Evolutionary conservation across 1,139 yeast species (phyloP).

Genomic region (Nakaseomyces glabratus): DNA sequence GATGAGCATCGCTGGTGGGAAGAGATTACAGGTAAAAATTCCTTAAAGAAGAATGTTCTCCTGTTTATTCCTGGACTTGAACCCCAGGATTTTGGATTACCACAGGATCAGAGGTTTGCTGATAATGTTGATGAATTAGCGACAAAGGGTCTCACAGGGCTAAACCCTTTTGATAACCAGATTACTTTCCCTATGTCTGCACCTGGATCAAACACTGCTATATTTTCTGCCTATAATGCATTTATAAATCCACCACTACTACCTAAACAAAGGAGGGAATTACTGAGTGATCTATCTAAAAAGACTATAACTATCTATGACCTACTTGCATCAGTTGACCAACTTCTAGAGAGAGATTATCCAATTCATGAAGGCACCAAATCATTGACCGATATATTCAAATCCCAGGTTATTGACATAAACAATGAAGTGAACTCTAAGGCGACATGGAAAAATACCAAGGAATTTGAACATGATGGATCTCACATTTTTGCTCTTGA

Average conservation of each 20-base stretch:
- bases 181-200: constrained; percentile 29
- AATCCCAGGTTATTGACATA: constrained; percentile 10
- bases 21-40: not conserved
- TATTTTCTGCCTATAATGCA: constrained; percentile 48
- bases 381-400: constrained; percentile 16
- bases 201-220: constrained; percentile 56
- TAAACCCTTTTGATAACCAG: constrained; percentile 30
- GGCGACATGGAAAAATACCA: constrained; percentile 53
- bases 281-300: constrained; percentile 32
- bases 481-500: constrained; percentile 71
- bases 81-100: constrained; percentile 35
- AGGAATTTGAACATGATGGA: constrained; percentile 41
- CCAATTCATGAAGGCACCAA: constrained; percentile 46
- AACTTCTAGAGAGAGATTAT: constrained; percentile 42
- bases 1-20: constrained; percentile 1
- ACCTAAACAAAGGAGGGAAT: constrained; percentile 42
- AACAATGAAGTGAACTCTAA: constrained; percentile 8
- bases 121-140: constrained; percentile 8
- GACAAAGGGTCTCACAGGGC: constrained; percentile 3
- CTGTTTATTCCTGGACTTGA: constrained; percentile 60
- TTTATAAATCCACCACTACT: constrained; percentile 49
- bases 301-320: constrained; percentile 45
- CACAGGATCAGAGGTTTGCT: constrained; percentile 12
- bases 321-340: constrained; percentile 41
- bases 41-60: constrained; percentile 47